phyloP scores from a whole-genome alignment of 1,284 basidiomycete species.

The Trametes versicolor region DNA sequence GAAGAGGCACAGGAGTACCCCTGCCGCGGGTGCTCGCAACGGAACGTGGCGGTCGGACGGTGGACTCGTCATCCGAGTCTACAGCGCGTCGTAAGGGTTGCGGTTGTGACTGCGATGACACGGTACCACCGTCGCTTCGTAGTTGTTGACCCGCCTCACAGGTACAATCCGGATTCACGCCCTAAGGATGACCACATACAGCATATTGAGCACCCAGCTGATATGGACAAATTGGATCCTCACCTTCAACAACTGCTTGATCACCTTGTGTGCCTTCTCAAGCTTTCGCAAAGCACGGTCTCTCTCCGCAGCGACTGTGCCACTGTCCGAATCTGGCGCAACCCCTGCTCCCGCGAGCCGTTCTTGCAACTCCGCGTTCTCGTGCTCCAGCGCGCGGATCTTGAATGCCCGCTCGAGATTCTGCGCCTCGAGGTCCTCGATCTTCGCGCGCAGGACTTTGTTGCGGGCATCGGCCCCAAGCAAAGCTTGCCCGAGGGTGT shows the following conservation, averaged over 20 bases:
- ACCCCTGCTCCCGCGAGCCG: constrained; percentile 20
- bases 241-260: constrained; percentile 33
- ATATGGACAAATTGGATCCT: background rate
- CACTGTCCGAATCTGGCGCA: constrained; percentile 22
- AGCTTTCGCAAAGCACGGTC: constrained; percentile 36
- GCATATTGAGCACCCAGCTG: background rate
- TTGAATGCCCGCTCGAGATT: constrained; percentile 18
- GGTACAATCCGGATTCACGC: background rate
- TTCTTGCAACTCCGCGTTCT: constrained; percentile 35
- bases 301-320: constrained; percentile 19
- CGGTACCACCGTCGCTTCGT: too few relatives aligned
- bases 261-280: constrained; percentile 30
- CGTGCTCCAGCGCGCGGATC: constrained; percentile 31
- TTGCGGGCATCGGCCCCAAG: constrained; percentile 17
- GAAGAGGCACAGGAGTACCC: background rate
- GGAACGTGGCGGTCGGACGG: constrained; percentile 17
- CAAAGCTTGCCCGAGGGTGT: constrained; percentile 23
- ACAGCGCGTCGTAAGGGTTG: background rate
- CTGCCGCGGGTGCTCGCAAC: constrained; percentile 1
- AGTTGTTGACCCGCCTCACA: background rate
- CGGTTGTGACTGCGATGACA: background rate
- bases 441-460: constrained; percentile 18
- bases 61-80: constrained; percentile 30
- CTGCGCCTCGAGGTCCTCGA: constrained; percentile 35
- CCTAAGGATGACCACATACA: background rate